Percentiles rank a stretch among this genome's conserved stretches.
These are phyloP conservation scores for Passiflora organensis DNA, from an alignment of 345 rosid genomes.

Conservation along the genomic window DNA sequence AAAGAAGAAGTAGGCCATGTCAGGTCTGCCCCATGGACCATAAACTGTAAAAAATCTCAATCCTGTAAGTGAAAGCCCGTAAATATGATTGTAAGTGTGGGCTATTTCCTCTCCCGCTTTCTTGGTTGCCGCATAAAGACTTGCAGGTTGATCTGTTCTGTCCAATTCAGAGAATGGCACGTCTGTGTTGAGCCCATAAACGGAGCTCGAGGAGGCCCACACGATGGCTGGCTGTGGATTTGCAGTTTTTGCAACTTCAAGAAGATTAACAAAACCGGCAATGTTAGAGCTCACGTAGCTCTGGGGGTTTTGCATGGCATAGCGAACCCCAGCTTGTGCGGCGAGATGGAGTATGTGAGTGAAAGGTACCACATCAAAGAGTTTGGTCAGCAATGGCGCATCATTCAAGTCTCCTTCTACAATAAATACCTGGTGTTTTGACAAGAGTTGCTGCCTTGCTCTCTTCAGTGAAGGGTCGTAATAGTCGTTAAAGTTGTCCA, in stretches of 20 bases:
- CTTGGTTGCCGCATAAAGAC: conserved; percentile 25
- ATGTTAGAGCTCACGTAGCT: conserved; percentile 20
- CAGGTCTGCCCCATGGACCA: conserved; percentile 29
- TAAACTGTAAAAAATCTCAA: conserved; percentile 24
- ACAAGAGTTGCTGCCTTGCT: conserved; percentile 11
- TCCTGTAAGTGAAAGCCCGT: conserved; percentile 23
- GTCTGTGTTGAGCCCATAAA: conserved; percentile 19
- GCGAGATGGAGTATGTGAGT: conserved; percentile 24
- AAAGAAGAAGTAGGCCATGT: conserved; percentile 27
- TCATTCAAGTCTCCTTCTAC: conserved; percentile 23
- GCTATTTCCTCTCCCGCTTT: conserved; percentile 29
- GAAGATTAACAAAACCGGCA: conserved; percentile 22
- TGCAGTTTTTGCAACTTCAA: conserved; percentile 17
- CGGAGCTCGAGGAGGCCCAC: conserved; percentile 25
- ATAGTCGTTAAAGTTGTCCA: conserved; percentile 23
- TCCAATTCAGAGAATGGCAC: conserved; percentile 22
- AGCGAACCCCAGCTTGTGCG: conserved; percentile 26
- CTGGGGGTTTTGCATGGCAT: conserved; percentile 24
- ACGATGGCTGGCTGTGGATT: conserved; percentile 22
- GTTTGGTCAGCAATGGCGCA: conserved; percentile 10
- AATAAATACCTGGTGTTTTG: conserved; percentile 16
- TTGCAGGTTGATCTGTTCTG: conserved; percentile 24
- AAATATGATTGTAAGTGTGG: conserved; percentile 24
- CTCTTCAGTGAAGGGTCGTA: conserved; percentile 19
- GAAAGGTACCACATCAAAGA: conserved; percentile 22